Evolutionary conservation across 2,329 filamentous ascomycete species (phyloP).

Genomic region (Falciphora oryzae): DNA sequence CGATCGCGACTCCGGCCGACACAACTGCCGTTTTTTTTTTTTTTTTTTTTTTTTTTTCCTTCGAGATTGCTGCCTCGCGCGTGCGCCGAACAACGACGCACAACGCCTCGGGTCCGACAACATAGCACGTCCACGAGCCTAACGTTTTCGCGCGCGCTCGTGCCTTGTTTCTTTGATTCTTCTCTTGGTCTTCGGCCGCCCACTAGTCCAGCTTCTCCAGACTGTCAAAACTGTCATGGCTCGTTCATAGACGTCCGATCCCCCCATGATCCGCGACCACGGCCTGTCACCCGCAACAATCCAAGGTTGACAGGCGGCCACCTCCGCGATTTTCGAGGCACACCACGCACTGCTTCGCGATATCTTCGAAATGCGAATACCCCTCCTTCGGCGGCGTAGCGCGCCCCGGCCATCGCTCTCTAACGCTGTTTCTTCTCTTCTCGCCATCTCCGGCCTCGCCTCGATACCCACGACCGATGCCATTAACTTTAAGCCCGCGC

Average conservation of each 20-base stretch:
- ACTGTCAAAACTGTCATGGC: constrained; percentile 5
- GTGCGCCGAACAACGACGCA: background rate
- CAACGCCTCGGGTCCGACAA: background rate
- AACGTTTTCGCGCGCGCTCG: background rate
- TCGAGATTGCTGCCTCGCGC: background rate
- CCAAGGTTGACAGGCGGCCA: background rate
- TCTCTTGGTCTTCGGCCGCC: background rate
- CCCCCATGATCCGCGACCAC: constrained; percentile 6
- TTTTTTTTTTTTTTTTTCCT: too few species aligned
- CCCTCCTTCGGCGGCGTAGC: constrained; percentile 35
- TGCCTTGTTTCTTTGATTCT: background rate
- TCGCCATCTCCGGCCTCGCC: constrained; percentile 36
- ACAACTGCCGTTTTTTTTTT: too few species aligned
- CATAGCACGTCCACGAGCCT: background rate
- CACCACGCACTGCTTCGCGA: constrained; percentile 2
- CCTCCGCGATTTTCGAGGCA: constrained; percentile 5
- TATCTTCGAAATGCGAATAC: constrained; percentile 40
- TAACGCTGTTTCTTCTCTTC: constrained; percentile 17
- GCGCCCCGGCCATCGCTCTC: constrained; percentile 29
- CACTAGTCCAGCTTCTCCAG: background rate
- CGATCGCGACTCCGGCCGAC: background rate
- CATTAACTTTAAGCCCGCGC: constrained; percentile 54
- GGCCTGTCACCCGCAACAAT: constrained; percentile 2
- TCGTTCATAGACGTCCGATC: constrained; percentile 6
- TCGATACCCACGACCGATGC: constrained; percentile 36